These are phyloP conservation scores for Plasmopara muralis DNA, from an alignment of 352 stramenopile species.

Conservation along the genomic window DNA sequence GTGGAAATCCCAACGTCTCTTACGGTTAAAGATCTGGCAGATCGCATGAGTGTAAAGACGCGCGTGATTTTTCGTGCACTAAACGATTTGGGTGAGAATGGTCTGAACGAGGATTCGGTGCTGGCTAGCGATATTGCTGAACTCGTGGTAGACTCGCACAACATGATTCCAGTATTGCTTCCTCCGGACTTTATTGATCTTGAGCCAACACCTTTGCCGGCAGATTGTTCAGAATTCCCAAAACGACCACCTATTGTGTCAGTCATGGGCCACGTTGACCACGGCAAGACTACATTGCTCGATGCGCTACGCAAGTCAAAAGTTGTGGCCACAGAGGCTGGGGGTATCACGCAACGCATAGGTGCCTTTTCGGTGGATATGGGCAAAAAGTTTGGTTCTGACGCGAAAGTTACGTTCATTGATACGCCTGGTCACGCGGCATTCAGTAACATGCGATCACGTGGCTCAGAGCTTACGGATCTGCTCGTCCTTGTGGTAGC, in stretches of 20 bases:
- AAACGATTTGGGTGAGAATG: slow-evolving; percentile 60
- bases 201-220: slow-evolving; percentile 52
- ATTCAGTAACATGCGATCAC: slow-evolving; percentile 96
- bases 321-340: slow-evolving; percentile 92
- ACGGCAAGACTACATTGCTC: slow-evolving; percentile 99
- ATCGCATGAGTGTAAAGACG: slow-evolving; percentile 77
- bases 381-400: slow-evolving; percentile 62
- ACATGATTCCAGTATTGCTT: slow-evolving; percentile 82
- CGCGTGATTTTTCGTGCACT: slow-evolving; percentile 57
- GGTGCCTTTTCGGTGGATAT: slow-evolving; percentile 95
- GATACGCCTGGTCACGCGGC: slow-evolving; percentile 99
- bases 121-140: slow-evolving; percentile 72
- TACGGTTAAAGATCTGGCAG: slow-evolving; percentile 68
- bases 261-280: slow-evolving; percentile 99
- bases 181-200: slow-evolving; percentile 77
- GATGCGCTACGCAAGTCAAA: slow-evolving; percentile 89
- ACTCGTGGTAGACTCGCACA: slow-evolving; percentile 72
- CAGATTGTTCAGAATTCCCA: slow-evolving; percentile 63
- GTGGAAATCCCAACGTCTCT: slow-evolving; percentile 74
- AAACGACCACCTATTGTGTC: slow-evolving; percentile 91
- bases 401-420: slow-evolving; percentile 93
- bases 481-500: slow-evolving; percentile 97
- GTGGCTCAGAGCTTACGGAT: slow-evolving; percentile 96
- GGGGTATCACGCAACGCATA: slow-evolving; percentile 99
- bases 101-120: slow-evolving; percentile 61